Base-by-base conservation (phyloP, 495 filamentous ascomycete species). In the Penicillium turbatum region DNA sequence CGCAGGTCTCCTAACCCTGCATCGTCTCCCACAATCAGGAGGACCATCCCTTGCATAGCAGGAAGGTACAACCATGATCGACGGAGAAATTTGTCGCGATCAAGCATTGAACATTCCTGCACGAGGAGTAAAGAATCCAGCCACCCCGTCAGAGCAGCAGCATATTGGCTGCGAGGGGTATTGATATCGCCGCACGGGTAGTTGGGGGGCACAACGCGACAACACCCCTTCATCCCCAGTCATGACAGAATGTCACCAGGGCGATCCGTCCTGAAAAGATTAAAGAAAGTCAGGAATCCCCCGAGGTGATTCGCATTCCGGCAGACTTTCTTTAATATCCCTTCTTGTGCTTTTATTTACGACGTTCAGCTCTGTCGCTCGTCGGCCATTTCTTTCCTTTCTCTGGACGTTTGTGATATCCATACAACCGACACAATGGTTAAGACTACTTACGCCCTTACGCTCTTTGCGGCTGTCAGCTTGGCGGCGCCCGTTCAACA, bases 391-490 rank as follows among this genome's bases (percentile, higher is more conserved):
- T 38, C 60, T 55, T 44, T 64, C 61, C 2, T 59, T 64, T 29
- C 34, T 19, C 17, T 24, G 5, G 27, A 39, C 26, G 21, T 40
- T 24, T 17, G 12, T 11, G 24, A 48, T 5, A 13, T 42, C 37
- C 17, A 21, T 27, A 16, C 19, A 48, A 5, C n/a, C 19, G 29
- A 46, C 58, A 66, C 39, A 2, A 64, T 66, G 64, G 64, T 66
- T 9, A 66, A 66, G 56, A 54, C 61, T 35, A 62, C 56, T 31
- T 62, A 64, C 29, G 61, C 58, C 7, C 53, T 66, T 5, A 60
- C 61, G 32, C 56, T 66, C 21, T 63, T 64, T 47, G 59, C 53
- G 10, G 64, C 64, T 16, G 32, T 62, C 53, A 61, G 61, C 42
- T 16, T 66, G 39, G 64, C 64, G 13, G 64, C 58, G 1, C 64